A percentile compares a stretch with the other conserved stretches of the same genome.
Evolutionary conservation across 2,329 filamentous ascomycete species (phyloP).

Genomic region (Colletotrichum tanaceti): DNA sequence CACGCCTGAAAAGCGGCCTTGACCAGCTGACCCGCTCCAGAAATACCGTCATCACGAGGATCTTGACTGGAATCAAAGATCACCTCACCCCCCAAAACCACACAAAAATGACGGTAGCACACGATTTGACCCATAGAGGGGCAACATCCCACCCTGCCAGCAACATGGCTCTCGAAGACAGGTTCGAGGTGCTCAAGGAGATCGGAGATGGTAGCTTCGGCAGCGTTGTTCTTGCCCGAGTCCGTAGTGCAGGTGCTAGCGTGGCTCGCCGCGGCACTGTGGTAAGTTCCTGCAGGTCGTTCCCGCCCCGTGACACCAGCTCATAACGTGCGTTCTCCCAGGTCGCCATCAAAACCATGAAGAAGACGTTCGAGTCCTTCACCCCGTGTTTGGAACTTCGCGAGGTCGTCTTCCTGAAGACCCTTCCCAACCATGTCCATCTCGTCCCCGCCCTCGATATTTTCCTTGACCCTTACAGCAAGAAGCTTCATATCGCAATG

Average conservation of each 20-base stretch:
- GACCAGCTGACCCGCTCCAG: slow-evolving; percentile 39
- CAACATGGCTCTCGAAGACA: slow-evolving; percentile 81
- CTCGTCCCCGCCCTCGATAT: slow-evolving; percentile 98
- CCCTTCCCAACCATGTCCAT: slow-evolving; percentile 87
- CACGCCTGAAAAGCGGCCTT: slow-evolving; percentile 42
- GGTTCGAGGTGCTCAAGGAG: slow-evolving; percentile 97
- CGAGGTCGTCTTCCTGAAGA: slow-evolving; percentile 95
- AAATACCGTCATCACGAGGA: slow-evolving; percentile 37
- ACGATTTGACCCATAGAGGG: slow-evolving; percentile 78
- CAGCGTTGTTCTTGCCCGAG: slow-evolving; percentile 91
- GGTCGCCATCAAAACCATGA: slow-evolving; percentile 99
- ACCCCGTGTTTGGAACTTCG: slow-evolving; percentile 90
- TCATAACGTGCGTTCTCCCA: slow-evolving; percentile 52
- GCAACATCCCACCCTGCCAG: slow-evolving; percentile 65
- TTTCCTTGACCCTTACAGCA: slow-evolving; percentile 94
- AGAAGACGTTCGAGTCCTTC: slow-evolving; percentile 97
- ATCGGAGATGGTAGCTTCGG: slow-evolving; percentile 99
- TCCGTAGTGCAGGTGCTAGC: slow-evolving; percentile 88
- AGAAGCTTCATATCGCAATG: slow-evolving; percentile 98
- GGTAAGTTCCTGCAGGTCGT: slow-evolving; percentile 67
- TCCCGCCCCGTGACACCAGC: slow-evolving; percentile 12
- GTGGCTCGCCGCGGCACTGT: slow-evolving; percentile 91
- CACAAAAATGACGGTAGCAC: slow-evolving; percentile 78
- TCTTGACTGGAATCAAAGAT: slow-evolving; percentile 42
- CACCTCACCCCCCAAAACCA: slow-evolving; percentile 23